Conservation (phyloP, 2,329 filamentous ascomycete genomes). For the Chaetomium sp. region DNA sequence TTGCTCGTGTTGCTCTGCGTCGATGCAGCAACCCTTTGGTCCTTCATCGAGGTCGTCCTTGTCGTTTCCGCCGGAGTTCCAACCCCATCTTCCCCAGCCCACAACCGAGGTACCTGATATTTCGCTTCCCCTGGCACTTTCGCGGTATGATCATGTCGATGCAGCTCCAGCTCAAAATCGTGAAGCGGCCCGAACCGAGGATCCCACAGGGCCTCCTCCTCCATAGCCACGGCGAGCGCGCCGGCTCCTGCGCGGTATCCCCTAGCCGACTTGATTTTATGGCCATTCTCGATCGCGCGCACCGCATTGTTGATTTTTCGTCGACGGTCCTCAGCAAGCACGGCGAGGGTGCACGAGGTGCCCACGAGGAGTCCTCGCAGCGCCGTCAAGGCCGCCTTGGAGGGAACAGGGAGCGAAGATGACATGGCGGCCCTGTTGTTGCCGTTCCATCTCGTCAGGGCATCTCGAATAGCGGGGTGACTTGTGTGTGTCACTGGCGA, state of each 20-base stretch:
- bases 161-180: not conserved
- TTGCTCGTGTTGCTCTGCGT: not conserved
- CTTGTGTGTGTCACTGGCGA: conserved; percentile 8
- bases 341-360: conserved; percentile 49
- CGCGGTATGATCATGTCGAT: not conserved
- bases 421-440: conserved; percentile 36
- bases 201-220: conserved; percentile 35
- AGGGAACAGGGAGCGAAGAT: conserved; percentile 47
- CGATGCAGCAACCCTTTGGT: not conserved
- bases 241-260: conserved; percentile 43
- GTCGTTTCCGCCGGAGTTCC: not conserved
- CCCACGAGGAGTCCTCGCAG: conserved; percentile 49
- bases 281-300: conserved; percentile 44
- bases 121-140: not conserved
- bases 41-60: not conserved
- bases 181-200: conserved; percentile 9
- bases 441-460: conserved; percentile 34
- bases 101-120: too few species aligned
- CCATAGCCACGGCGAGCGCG: conserved; percentile 31
- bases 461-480: conserved; percentile 23
- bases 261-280: conserved; percentile 44
- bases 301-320: conserved; percentile 48
- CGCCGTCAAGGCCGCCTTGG: conserved; percentile 49
- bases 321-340: conserved; percentile 50
- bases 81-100: not conserved